Conservation (phyloP, 306 rosid genomes). For the Gastrolobium bilobum region DNA sequence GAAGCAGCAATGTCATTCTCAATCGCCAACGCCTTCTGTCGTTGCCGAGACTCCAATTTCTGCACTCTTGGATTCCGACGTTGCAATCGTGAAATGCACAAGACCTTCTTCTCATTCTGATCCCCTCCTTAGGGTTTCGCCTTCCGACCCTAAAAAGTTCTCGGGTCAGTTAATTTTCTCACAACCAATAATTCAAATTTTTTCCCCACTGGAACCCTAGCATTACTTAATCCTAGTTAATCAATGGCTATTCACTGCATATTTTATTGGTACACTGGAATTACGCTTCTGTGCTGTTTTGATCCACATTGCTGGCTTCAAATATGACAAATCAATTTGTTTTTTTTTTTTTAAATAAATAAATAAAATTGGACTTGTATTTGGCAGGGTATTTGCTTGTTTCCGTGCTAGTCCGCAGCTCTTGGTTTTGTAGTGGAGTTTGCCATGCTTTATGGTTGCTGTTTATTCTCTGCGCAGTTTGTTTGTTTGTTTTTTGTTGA, state of each 20-base stretch:
- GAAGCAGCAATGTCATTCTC: constrained; percentile 39
- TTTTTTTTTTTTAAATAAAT: neutral
- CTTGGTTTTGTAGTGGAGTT: neutral
- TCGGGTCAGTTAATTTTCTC: constrained; percentile 51
- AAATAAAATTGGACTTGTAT: constrained; percentile 11
- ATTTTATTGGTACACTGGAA: constrained; percentile 10
- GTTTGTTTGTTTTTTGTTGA: neutral
- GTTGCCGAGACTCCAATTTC: constrained; percentile 85
- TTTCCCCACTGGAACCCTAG: constrained; percentile 12
- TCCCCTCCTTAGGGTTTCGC: constrained; percentile 55
- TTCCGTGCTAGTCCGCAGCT: neutral
- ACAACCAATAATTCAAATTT: neutral
- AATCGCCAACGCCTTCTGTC: constrained; percentile 54
- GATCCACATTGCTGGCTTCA: constrained; percentile 13
- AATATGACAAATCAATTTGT: neutral
- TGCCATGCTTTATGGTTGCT: neutral
- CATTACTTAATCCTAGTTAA: constrained; percentile 21
- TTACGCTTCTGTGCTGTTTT: constrained; percentile 3
- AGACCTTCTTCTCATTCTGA: constrained; percentile 44
- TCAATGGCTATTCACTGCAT: neutral
- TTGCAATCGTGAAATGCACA: constrained; percentile 70
- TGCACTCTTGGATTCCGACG: constrained; percentile 54
- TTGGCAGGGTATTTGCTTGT: neutral
- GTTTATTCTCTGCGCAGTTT: neutral
- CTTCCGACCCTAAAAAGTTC: constrained; percentile 46